Evolutionary conservation across 805 yeast genomes (phyloP).

Genomic region (Candida boleticola): DNA sequence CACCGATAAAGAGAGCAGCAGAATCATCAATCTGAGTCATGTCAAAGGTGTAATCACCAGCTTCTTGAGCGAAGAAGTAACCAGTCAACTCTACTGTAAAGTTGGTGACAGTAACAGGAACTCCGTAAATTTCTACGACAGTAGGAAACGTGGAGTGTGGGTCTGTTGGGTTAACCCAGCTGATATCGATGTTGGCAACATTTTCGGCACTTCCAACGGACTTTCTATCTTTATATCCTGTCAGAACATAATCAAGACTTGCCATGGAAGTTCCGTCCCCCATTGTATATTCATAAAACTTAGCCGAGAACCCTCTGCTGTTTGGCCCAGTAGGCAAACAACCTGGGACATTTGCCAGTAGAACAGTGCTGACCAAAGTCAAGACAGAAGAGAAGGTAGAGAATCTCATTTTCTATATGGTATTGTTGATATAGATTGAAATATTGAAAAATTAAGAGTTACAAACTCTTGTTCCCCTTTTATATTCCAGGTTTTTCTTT

Average conservation of each 20-base stretch:
- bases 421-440: too few relatives aligned
- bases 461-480: too few relatives aligned
- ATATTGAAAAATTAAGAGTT: too few relatives aligned
- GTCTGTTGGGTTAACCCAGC: too few relatives aligned
- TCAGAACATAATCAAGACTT: too few relatives aligned
- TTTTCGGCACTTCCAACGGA: background rate
- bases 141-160: too few relatives aligned
- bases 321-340: constrained; percentile 1
- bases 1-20: constrained; percentile 28
- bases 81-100: constrained; percentile 20
- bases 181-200: background rate
- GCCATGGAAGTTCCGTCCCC: background rate
- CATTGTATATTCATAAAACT: background rate
- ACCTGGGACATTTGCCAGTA: constrained; percentile 2
- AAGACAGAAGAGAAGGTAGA: too few relatives aligned
- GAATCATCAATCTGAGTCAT: constrained; percentile 13
- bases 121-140: too few relatives aligned
- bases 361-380: too few relatives aligned
- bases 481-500: too few relatives aligned
- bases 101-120: too few relatives aligned
- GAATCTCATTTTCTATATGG: too few relatives aligned
- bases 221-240: background rate
- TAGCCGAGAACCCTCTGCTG: background rate
- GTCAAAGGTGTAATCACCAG: constrained; percentile 25
- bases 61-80: constrained; percentile 19